Conservation (phyloP, 1,284 basidiomycete species). For the Clitocybe nebularis region DNA sequence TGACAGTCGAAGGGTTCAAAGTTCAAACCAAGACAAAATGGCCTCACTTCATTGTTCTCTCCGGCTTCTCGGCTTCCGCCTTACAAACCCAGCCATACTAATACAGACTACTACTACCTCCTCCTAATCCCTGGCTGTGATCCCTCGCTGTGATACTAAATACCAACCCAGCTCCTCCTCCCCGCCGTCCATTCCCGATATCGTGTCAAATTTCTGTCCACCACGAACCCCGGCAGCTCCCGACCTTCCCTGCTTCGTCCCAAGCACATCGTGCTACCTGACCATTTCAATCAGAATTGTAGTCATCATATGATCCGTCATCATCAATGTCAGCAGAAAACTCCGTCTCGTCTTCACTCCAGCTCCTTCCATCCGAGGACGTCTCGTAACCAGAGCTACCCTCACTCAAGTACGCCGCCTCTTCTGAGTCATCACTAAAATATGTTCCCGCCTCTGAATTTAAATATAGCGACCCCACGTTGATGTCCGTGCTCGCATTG, state of each 20-base stretch:
- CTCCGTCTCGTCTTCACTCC: constrained; percentile 3
- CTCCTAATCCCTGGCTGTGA: no score
- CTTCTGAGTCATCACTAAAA: background rate
- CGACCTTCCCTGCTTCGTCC: background rate
- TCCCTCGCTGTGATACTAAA: no score
- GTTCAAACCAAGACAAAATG: background rate
- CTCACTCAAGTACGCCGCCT: no score
- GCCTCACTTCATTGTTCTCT: background rate
- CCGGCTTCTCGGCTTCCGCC: constrained; percentile 4
- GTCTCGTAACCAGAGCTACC: background rate
- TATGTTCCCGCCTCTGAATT: background rate
- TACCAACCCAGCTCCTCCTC: no score
- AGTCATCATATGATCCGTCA: background rate
- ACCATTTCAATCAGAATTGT: constrained; percentile 5
- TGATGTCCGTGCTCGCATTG: no score
- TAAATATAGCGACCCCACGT: background rate
- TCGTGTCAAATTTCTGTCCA: no score
- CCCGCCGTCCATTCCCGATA: no score
- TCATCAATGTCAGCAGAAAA: no score
- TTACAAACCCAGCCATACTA: no score
- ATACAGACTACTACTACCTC: background rate
- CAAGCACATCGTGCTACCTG: background rate
- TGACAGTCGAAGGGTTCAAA: background rate
- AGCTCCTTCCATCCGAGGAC: background rate
- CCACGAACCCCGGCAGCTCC: background rate